phyloP scores from a whole-genome alignment of 208 protist species.

The Crithidia acanthocephali region DNA sequence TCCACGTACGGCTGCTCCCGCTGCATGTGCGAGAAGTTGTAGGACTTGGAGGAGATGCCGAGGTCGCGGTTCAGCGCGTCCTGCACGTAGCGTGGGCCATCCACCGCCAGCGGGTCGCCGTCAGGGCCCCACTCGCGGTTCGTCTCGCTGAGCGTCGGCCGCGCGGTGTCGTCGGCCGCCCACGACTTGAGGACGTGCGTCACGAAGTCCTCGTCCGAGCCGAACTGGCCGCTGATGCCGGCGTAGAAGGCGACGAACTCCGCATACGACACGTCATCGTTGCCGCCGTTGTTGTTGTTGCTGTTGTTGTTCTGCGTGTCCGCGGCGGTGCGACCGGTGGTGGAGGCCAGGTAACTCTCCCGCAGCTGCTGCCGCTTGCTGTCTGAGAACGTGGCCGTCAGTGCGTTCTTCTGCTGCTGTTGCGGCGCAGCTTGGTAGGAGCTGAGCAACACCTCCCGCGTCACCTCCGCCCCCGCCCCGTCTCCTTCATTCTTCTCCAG shows the following conservation, averaged over 20 bases:
- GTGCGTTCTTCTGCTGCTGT: slow-evolving; percentile 1
- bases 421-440: slow-evolving; percentile 11
- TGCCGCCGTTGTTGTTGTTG: neutral
- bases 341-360: slow-evolving; percentile 21
- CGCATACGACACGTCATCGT: slow-evolving; percentile 39
- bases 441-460: slow-evolving; percentile 39
- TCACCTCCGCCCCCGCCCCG: slow-evolving; percentile 25
- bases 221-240: slow-evolving; percentile 55
- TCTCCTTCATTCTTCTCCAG: slow-evolving; percentile 33
- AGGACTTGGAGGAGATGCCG: slow-evolving; percentile 60
- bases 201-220: slow-evolving; percentile 78
- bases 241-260: slow-evolving; percentile 86
- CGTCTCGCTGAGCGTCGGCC: slow-evolving; percentile 71
- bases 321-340: slow-evolving; percentile 1
- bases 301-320: neutral
- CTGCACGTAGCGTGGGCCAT: slow-evolving; percentile 58
- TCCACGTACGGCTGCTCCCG: slow-evolving; percentile 67
- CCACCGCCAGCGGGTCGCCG: slow-evolving; percentile 69
- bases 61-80: slow-evolving; percentile 66
- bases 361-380: slow-evolving; percentile 12
- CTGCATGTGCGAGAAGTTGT: slow-evolving; percentile 85
- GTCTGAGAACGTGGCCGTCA: slow-evolving; percentile 27
- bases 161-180: slow-evolving; percentile 56
- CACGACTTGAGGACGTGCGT: slow-evolving; percentile 69
- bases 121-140: slow-evolving; percentile 67